Evolutionary conservation across 345 rosid species (phyloP), one percentile per base, ranked within the genome.

Genomic region (Jatropha curcas): DNA sequence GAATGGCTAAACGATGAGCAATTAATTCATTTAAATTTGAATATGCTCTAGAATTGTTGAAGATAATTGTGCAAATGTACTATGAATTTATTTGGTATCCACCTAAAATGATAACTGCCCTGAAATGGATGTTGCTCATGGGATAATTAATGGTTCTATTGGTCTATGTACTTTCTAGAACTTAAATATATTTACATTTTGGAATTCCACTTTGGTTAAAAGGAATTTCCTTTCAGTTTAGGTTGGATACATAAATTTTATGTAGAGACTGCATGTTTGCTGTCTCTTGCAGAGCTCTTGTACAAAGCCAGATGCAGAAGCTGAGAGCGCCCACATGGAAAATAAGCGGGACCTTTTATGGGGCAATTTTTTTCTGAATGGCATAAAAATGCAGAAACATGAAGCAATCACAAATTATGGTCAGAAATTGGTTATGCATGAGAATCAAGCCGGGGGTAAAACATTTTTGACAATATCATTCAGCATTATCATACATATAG

Each of bases 231-330:
- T 77, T 75, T 57, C 56, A 59, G 57, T 71, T 74, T 68, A 67
- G 61, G 73, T 79, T 70, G 63, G 60, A 69, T 73, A n/a, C 78
- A 28, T 75, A 76, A 75, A 45, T 67, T 70, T 71, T 75, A 28
- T n/a, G n/a, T 76, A 39, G 53, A 71, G 64, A 66, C 59, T 68
- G 79, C 63, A 65, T 77, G 68, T 76, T 74, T 84, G 58, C 43
- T 77, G 78, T 84, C 66, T 82, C 57, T 73, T 87, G 86, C 87
- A 88, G 98, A 94, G 96, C 85, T 88, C 96, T 72, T 90, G 92
- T 78, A 85, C 92, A 34, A 90, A 87, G 73, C 91, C 92, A 52
- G 91, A 88, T 64, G 70, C 82, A 81, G 90, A 88, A 79, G 87
- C 84, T 28, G 94, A 90, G 74, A 74, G 82, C 63, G 81, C 77